These are phyloP conservation scores for Botrytis squamosa DNA, from an alignment of 2,329 filamentous ascomycete species.

Conservation along the genomic window DNA sequence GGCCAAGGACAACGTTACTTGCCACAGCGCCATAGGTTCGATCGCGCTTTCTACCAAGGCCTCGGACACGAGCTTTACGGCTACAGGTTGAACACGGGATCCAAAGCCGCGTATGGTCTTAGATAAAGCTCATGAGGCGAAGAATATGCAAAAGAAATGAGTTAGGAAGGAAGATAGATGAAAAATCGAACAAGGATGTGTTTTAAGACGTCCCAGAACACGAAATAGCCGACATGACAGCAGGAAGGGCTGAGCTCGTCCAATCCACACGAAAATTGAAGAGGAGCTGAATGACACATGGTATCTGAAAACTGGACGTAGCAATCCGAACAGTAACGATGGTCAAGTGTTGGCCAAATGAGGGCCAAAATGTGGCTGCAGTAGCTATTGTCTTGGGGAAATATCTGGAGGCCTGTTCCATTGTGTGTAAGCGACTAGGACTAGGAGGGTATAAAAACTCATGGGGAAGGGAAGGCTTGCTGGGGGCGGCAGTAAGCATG, in stretches of 20 bases:
- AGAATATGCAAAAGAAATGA: constrained; percentile 11
- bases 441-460: background rate
- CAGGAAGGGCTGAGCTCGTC: background rate
- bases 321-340: constrained; percentile 6
- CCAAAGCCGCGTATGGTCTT: background rate
- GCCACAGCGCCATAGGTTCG: constrained; percentile 1
- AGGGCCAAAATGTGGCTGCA: constrained; percentile 6
- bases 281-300: background rate
- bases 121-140: background rate
- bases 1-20: constrained; percentile 18
- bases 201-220: background rate
- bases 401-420: background rate
- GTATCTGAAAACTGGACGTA: background rate
- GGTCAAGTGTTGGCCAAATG: background rate
- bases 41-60: background rate
- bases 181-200: constrained; percentile 1
- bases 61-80: background rate
- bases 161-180: constrained; percentile 8
- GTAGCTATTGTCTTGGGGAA: background rate
- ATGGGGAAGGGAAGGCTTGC: background rate
- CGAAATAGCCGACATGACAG: constrained; percentile 6
- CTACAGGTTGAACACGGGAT: constrained; percentile 6
- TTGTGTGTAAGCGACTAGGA: background rate
- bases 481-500: background rate
- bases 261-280: background rate